Percentiles rank a stretch among this genome's conserved stretches.
These are phyloP conservation scores for Lachnum nothofagi DNA, from an alignment of 2,329 filamentous ascomycete species.

Conservation along the genomic window DNA sequence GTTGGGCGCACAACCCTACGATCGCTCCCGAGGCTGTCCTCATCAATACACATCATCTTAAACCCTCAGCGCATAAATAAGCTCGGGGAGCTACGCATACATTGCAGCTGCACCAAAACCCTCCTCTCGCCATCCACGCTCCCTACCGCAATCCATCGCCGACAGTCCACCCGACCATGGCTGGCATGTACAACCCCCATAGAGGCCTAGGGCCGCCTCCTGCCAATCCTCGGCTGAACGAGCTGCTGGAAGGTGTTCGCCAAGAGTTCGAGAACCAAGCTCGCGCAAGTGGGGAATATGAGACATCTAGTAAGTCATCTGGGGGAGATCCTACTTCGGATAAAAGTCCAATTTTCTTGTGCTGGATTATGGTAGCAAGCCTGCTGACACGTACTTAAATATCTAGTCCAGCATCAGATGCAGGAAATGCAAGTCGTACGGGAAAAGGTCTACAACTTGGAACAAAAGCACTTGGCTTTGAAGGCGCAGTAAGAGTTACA, in stretches of 20 bases:
- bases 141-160: not conserved
- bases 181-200: slow-evolving; percentile 76
- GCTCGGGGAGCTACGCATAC: not conserved
- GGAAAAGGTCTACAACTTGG: slow-evolving; percentile 87
- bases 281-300: slow-evolving; percentile 77
- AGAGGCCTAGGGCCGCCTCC: slow-evolving; percentile 73
- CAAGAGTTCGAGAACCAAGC: slow-evolving; percentile 84
- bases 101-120: not conserved
- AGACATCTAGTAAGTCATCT: slow-evolving; percentile 77
- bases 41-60: slow-evolving; percentile 1
- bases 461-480: slow-evolving; percentile 80
- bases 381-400: not conserved
- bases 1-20: slow-evolving; percentile 14
- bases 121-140: not conserved
- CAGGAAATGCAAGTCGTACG: slow-evolving; percentile 93
- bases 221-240: slow-evolving; percentile 65
- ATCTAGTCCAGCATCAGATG: slow-evolving; percentile 76
- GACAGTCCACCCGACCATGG: not conserved
- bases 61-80: not conserved
- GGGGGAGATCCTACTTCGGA: not conserved
- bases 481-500: slow-evolving; percentile 73
- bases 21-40: not conserved
- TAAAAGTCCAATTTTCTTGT: not conserved
- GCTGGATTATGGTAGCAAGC: no score
- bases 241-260: slow-evolving; percentile 86